Percentiles rank a stretch among this genome's conserved stretches.
phyloP scores from a whole-genome alignment of 306 rosid species.

The Pueraria montana region DNA sequence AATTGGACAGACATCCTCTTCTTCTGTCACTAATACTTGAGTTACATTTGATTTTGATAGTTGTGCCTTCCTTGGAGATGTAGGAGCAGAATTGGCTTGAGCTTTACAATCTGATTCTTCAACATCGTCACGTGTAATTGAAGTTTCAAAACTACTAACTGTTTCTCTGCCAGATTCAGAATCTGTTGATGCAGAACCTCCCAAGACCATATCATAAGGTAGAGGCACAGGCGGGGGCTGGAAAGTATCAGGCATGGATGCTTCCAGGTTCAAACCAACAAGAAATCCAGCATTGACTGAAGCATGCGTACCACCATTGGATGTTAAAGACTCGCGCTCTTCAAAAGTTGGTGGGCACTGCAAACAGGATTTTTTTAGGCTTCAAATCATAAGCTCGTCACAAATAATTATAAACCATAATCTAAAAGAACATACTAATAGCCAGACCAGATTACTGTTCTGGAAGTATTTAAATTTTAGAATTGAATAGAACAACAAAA shows the following conservation, averaged over 20 bases:
- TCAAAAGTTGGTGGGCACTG: conserved; percentile 74
- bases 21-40: conserved; percentile 51
- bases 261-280: conserved; percentile 57
- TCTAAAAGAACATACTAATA: not conserved
- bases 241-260: conserved; percentile 74
- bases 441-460: not conserved
- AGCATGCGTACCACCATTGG: conserved; percentile 51
- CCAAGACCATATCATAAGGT: conserved; percentile 69
- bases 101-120: conserved; percentile 66
- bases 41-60: conserved; percentile 52
- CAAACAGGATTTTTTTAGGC: conserved; percentile 37
- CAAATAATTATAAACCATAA: not conserved
- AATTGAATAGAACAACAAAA: not conserved
- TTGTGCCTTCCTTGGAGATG: conserved; percentile 57
- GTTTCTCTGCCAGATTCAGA: conserved; percentile 62
- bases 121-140: conserved; percentile 56
- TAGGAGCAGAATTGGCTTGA: conserved; percentile 52
- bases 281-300: conserved; percentile 58
- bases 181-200: conserved; percentile 60
- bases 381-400: conserved; percentile 29
- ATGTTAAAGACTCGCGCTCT: conserved; percentile 62
- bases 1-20: conserved; percentile 84
- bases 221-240: conserved; percentile 77
- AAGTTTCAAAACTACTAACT: conserved; percentile 61
- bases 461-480: not conserved